phyloP scores from a whole-genome alignment of 257 asterid species.

The Plectranthus barbatus region DNA sequence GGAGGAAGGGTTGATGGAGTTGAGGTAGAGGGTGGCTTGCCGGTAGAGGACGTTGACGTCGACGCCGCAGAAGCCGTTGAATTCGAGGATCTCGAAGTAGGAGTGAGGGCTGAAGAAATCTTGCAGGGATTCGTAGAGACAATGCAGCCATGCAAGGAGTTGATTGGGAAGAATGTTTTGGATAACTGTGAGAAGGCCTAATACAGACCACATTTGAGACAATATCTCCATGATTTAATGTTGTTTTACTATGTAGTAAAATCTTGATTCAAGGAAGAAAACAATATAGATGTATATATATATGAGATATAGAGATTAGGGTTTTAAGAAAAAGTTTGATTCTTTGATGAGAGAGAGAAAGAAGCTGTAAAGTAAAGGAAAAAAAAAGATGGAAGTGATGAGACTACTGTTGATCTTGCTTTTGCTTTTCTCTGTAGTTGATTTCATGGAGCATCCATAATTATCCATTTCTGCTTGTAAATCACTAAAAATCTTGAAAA shows the following conservation, averaged over 20 bases:
- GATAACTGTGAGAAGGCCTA: conserved; percentile 38
- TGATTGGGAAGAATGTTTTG: conserved; percentile 48
- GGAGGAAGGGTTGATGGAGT: conserved; percentile 34
- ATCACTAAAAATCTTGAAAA: neutral
- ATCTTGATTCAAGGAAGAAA: neutral
- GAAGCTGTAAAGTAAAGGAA: conserved; percentile 10
- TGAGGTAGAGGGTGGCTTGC: conserved; percentile 38
- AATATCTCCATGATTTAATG: neutral
- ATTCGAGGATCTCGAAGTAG: conserved; percentile 44
- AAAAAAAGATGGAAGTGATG: neutral
- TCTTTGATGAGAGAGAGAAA: neutral
- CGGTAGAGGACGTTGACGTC: conserved; percentile 57
- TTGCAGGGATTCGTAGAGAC: conserved; percentile 36
- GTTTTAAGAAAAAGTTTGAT: neutral
- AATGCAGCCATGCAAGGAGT: conserved; percentile 29
- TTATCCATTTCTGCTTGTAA: conserved; percentile 4
- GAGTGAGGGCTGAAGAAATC: conserved; percentile 38
- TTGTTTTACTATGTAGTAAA: neutral
- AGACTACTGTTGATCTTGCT: neutral
- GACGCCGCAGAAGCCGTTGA: conserved; percentile 46
- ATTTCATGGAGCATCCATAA: conserved; percentile 1
- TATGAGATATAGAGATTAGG: neutral
- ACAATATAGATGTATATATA: no score
- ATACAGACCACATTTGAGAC: neutral
- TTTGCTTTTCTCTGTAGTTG: conserved; percentile 15